phyloP scores from a whole-genome alignment of 2,329 filamentous ascomycete species.

The Fusarium continuum region DNA sequence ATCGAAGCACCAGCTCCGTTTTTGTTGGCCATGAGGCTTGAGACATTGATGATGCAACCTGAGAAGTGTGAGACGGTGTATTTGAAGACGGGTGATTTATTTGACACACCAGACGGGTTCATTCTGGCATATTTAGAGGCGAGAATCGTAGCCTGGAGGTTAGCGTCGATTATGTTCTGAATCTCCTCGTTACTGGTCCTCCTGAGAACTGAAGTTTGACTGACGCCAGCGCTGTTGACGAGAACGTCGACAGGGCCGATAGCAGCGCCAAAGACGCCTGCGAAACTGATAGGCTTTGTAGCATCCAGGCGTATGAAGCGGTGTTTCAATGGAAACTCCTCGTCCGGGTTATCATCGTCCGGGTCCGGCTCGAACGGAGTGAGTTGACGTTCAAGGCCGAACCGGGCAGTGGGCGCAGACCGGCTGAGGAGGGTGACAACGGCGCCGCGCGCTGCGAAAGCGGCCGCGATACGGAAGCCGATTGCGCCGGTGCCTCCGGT shows the following conservation, averaged over 20 bases:
- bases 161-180: conserved; percentile 70
- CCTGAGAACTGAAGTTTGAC: conserved; percentile 71
- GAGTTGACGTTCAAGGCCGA: conserved; percentile 50
- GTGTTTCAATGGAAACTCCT: conserved; percentile 40
- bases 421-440: conserved; percentile 70
- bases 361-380: conserved; percentile 35
- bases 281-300: conserved; percentile 43
- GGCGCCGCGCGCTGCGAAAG: conserved; percentile 71
- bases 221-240: conserved; percentile 82
- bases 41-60: conserved; percentile 83
- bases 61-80: conserved; percentile 2
- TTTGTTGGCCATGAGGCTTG: conserved; percentile 76
- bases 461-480: conserved; percentile 71
- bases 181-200: conserved; percentile 61
- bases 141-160: conserved; percentile 72
- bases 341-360: neutral
- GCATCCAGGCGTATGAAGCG: conserved; percentile 50
- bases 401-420: conserved; percentile 56
- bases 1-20: conserved; percentile 75
- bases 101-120: conserved; percentile 45
- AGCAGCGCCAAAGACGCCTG: conserved; percentile 42
- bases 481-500: conserved; percentile 78
- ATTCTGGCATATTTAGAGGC: conserved; percentile 62
- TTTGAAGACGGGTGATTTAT: neutral
- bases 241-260: conserved; percentile 64